These are phyloP conservation scores for Diphasiastrum complanatum DNA, from an alignment of 83 land plant genomes.

Conservation along the genomic window DNA sequence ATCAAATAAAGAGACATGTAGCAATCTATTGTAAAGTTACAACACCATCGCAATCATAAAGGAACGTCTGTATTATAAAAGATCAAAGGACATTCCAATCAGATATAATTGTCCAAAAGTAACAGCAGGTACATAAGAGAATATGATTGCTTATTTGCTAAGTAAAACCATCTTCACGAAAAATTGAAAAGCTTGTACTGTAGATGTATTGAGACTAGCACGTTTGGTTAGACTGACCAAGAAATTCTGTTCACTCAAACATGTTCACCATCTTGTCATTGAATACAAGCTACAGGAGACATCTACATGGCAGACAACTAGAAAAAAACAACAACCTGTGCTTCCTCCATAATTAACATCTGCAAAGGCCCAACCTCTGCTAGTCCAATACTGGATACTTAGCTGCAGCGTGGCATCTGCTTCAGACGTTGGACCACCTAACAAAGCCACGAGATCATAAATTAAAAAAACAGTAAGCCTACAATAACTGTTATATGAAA, in stretches of 20 bases:
- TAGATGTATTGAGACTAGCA: too few relatives aligned
- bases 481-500: neutral
- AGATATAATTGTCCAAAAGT: too few relatives aligned
- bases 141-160: too few relatives aligned
- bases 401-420: slow-evolving; percentile 48
- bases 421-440: slow-evolving; percentile 80
- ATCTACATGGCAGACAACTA: slow-evolving; percentile 4
- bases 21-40: too few relatives aligned
- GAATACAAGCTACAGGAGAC: neutral
- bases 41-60: too few relatives aligned
- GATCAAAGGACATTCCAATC: too few relatives aligned
- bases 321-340: slow-evolving; percentile 49
- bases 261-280: neutral
- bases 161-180: too few relatives aligned
- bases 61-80: too few relatives aligned
- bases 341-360: slow-evolving; percentile 95
- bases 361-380: slow-evolving; percentile 87
- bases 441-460: neutral
- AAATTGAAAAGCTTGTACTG: too few relatives aligned
- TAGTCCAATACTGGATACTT: slow-evolving; percentile 79
- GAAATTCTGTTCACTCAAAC: neutral
- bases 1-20: too few relatives aligned
- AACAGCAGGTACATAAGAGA: too few relatives aligned
- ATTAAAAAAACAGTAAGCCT: neutral
- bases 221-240: neutral